Evolutionary conservation across 2,329 filamentous ascomycete genomes (phyloP), one percentile per base, ranked within the genome.

Genomic region (Penicillium sp.): DNA sequence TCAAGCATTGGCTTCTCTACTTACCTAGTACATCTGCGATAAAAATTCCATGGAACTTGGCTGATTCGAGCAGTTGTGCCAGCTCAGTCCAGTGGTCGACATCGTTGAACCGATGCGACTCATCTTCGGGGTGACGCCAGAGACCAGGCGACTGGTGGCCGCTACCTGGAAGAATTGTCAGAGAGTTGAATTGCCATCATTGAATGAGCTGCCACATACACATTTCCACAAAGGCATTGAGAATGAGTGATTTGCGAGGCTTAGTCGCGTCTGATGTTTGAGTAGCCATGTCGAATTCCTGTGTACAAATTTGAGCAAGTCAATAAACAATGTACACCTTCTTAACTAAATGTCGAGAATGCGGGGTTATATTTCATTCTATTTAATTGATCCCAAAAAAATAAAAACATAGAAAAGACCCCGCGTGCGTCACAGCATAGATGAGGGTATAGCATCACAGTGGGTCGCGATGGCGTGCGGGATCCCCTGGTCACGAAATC

Each of bases 21-120:
- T 51, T 68, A 76, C 78, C 80, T 1, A 88, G 76, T 0, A 87
- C 84, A 64, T 88, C 85, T 0, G 85, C 85, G 48, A 88, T 84
- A 68, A 87, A 87, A 34, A 87, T 84, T 10, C 82, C 84, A 50
- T 87, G 83, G 59, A 87, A 86, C 49, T 85, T 84, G 29, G 81
- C 84, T 0, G 77, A 73, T 59, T 87, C 84, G 0, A 86, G 77
- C 0, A 83, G 70, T 56, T 85, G 77, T 0, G 84, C 84, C 0
- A 88, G 70, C 47, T 82, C 76, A 0, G 81, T 77, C 84, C 85
- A 88, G 56, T 86, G 81, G 6, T 81, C 73, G 32, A 85, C 73
- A 26, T 81, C 76, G 57, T 84, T 84, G 69, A 88, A 89, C 16
- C 81, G 71, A 60, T 79, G 78, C 1, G 85, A 87, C 59, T 82